These are phyloP conservation scores for Paxillus rubicundulus DNA, from an alignment of 768 basidiomycete genomes.

Conservation along the genomic window DNA sequence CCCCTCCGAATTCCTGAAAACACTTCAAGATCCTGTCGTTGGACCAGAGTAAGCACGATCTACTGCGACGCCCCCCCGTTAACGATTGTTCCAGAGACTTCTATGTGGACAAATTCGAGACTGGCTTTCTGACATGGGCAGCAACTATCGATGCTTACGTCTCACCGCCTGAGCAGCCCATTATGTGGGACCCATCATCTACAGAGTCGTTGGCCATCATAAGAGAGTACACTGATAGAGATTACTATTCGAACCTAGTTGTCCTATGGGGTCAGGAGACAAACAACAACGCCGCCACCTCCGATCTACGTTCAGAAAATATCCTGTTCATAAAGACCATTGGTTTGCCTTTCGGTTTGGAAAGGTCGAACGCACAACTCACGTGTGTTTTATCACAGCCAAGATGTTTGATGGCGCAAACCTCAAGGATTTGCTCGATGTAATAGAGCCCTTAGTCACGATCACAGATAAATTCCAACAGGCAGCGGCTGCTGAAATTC, in stretches of 20 bases:
- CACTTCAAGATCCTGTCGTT: slow-evolving; percentile 41
- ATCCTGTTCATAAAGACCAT: slow-evolving; percentile 48
- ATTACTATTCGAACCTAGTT: slow-evolving; percentile 61
- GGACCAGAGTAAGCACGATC: slow-evolving; percentile 34
- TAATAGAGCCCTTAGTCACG: slow-evolving; percentile 58
- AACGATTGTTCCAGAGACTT: slow-evolving; percentile 34
- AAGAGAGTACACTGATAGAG: slow-evolving; percentile 40
- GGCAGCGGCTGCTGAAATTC: slow-evolving; percentile 71
- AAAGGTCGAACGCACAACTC: slow-evolving; percentile 41
- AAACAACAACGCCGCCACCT: slow-evolving; percentile 45
- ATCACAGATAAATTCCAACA: slow-evolving; percentile 83
- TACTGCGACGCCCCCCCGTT: background rate
- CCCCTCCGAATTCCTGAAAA: slow-evolving; percentile 47
- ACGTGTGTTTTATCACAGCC: slow-evolving; percentile 38
- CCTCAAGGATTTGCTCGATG: slow-evolving; percentile 50
- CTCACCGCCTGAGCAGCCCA: slow-evolving; percentile 35
- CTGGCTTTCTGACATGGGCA: slow-evolving; percentile 79
- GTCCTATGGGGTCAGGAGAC: slow-evolving; percentile 82
- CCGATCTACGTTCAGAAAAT: slow-evolving; percentile 59
- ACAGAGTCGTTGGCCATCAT: slow-evolving; percentile 52
- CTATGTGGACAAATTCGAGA: slow-evolving; percentile 72
- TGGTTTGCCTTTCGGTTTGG: slow-evolving; percentile 36
- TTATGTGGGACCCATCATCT: slow-evolving; percentile 56
- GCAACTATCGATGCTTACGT: slow-evolving; percentile 60
- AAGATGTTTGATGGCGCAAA: slow-evolving; percentile 60